A percentile compares a stretch with the other conserved stretches of the same genome.
Conservation (phyloP, 371 early-diverging fungal genomes). For the Phascolomyces articulosus region DNA sequence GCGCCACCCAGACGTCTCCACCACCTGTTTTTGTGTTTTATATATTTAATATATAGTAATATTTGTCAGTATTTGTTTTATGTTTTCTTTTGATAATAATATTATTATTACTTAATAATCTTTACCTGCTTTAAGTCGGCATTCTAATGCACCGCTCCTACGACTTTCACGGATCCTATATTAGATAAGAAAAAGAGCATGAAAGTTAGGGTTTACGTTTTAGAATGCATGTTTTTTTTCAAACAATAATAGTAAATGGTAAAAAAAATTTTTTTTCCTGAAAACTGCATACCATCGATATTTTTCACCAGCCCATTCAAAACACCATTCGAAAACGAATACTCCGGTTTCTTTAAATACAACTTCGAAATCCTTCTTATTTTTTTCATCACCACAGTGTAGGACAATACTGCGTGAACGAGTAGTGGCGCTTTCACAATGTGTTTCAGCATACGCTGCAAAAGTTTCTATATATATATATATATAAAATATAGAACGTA, state of each 20-base stretch:
- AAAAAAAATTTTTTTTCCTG: too few species aligned
- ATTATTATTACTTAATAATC: too few species aligned
- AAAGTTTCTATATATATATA: conserved; percentile 29
- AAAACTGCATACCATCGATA: conserved; percentile 48
- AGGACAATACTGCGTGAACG: conserved; percentile 37
- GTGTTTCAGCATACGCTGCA: conserved; percentile 41
- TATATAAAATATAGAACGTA: too few species aligned
- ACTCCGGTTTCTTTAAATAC: conserved; percentile 32
- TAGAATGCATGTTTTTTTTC: background rate
- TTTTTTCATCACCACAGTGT: conserved; percentile 15
- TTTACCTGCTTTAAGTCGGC: conserved; percentile 37
- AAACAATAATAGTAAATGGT: too few species aligned
- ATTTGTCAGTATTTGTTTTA: background rate
- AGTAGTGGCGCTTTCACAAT: conserved; percentile 30
- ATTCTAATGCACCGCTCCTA: conserved; percentile 39
- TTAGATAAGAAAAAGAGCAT: too few species aligned
- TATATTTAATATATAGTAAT: background rate
- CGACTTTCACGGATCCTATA: conserved; percentile 44
- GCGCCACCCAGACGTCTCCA: conserved; percentile 47
- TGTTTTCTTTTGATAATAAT: background rate
- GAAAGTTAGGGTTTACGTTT: background rate
- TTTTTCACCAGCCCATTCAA: conserved; percentile 47
- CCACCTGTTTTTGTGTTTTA: background rate
- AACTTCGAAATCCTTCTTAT: conserved; percentile 15
- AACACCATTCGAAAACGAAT: conserved; percentile 49